Evolutionary conservation across 352 stramenopile species (phyloP).

Genomic region (Globisporangium mamillatum): DNA sequence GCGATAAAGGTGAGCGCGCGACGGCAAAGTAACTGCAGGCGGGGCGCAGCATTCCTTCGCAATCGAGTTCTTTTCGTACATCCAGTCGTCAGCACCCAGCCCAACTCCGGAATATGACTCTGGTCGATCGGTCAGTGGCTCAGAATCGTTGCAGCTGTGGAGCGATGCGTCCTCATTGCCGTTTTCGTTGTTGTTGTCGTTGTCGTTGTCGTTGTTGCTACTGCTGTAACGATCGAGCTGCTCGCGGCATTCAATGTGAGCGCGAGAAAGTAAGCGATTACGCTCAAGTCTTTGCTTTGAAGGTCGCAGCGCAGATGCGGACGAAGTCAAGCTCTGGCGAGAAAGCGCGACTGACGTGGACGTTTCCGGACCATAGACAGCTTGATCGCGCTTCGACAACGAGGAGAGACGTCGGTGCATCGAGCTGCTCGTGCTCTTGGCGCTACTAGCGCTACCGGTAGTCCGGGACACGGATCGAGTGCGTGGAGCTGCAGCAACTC

Average conservation of each 20-base stretch:
- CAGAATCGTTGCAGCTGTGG: background rate
- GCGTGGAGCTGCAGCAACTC: background rate
- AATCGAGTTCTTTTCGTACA: background rate
- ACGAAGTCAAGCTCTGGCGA: conserved; percentile 34
- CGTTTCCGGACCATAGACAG: background rate
- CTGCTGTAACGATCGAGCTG: conserved; percentile 6
- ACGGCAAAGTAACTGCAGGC: conserved; percentile 14
- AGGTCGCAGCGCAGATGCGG: conserved; percentile 40
- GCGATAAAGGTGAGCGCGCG: conserved; percentile 28
- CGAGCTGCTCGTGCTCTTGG: background rate
- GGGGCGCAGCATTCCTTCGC: too few species aligned
- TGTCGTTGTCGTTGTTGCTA: conserved; percentile 9
- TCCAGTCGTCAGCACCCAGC: conserved; percentile 1
- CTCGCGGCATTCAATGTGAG: conserved; percentile 12
- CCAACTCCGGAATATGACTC: background rate
- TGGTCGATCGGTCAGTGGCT: background rate
- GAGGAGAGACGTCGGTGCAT: background rate
- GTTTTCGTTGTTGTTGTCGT: conserved; percentile 18
- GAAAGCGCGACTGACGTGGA: background rate
- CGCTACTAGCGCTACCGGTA: background rate
- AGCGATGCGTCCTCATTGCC: background rate
- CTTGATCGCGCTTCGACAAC: conserved; percentile 8
- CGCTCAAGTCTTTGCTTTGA: conserved; percentile 29
- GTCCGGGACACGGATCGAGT: background rate
- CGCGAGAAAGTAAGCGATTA: conserved; percentile 12